These are phyloP conservation scores for Starmerella tilneyi DNA, from an alignment of 805 yeast genomes.

Conservation along the genomic window DNA sequence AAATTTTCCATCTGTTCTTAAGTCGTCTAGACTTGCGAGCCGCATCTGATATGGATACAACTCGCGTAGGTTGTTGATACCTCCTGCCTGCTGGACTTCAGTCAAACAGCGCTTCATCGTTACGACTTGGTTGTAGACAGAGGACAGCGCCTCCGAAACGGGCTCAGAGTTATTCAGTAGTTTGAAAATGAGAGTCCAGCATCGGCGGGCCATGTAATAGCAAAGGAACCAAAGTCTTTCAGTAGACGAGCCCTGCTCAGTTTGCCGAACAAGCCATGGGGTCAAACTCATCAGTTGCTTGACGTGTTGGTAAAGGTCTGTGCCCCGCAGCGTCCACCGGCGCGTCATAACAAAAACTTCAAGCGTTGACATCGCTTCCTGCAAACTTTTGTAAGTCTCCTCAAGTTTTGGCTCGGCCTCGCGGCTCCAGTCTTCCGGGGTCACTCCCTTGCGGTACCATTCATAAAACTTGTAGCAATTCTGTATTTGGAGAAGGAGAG, in stretches of 20 bases:
- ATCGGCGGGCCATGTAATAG: slow-evolving; percentile 66
- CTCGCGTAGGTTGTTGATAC: slow-evolving; percentile 76
- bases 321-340: slow-evolving; percentile 95
- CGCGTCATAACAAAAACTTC: slow-evolving; percentile 82
- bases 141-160: slow-evolving; percentile 85
- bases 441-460: slow-evolving; percentile 23
- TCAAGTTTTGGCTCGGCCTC: slow-evolving; percentile 35
- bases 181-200: slow-evolving; percentile 83
- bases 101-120: slow-evolving; percentile 84
- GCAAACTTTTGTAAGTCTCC: slow-evolving; percentile 53
- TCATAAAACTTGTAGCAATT: slow-evolving; percentile 12
- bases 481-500: slow-evolving; percentile 13
- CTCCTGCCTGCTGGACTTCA: slow-evolving; percentile 88
- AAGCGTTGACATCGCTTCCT: slow-evolving; percentile 57
- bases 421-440: slow-evolving; percentile 27
- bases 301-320: slow-evolving; percentile 81
- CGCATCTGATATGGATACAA: slow-evolving; percentile 94
- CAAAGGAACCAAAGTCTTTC: slow-evolving; percentile 8
- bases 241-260: background rate
- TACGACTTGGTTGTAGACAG: slow-evolving; percentile 83
- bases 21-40: slow-evolving; percentile 76
- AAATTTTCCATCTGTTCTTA: slow-evolving; percentile 85
- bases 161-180: slow-evolving; percentile 89
- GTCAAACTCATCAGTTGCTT: slow-evolving; percentile 64
- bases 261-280: slow-evolving; percentile 34